Evolutionary conservation across 345 rosid genomes (phyloP), one percentile per base, ranked within the genome.

Genomic region (Populus nigra): DNA sequence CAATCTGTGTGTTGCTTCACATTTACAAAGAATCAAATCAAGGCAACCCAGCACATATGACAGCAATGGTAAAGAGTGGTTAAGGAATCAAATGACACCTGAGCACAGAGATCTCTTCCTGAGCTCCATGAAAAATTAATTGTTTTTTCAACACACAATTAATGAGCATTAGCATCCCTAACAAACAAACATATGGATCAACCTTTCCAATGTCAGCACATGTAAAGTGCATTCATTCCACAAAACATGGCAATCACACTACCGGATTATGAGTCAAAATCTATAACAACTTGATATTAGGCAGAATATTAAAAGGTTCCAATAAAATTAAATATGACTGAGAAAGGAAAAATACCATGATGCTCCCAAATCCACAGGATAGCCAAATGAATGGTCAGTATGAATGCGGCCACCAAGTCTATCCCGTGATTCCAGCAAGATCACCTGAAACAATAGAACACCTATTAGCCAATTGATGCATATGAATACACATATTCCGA

Each of bases 311-410:
- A 57, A 68, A 50, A 10, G 70, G 5, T 10, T 67, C 66, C 59
- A 43, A 7, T 25, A 20, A 41, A 59, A 65, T 45, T 39, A 25
- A 7, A n/a, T 16, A 59, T n/a, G 38, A 59, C 23, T 66, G 68
- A 50, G 41, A 33, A 47, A 70, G 9, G 63, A 8, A 17, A 1
- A 12, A 80, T 85, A 91, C 98, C 98, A 94, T 73, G 98, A 93
- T 75, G 99, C 97, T 82, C 97, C 97, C 93, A 94, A 79, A 79
- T 94, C 98, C 78, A 94, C 97, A 0, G 98, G 97, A 82, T 88
- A 94, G 61, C 98, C 98, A 80, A 92, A 91, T 11, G 98, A 88
- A 80, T 90, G 89, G 84, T 94, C 97, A 3, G 98, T 94, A 76
- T 91, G 92, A 71, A 92, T 90, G 2, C 97, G 96, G 45, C 98